Evolutionary conservation across 805 yeast genomes (phyloP).

Genomic region (Kodamaea nitidulidarum): DNA sequence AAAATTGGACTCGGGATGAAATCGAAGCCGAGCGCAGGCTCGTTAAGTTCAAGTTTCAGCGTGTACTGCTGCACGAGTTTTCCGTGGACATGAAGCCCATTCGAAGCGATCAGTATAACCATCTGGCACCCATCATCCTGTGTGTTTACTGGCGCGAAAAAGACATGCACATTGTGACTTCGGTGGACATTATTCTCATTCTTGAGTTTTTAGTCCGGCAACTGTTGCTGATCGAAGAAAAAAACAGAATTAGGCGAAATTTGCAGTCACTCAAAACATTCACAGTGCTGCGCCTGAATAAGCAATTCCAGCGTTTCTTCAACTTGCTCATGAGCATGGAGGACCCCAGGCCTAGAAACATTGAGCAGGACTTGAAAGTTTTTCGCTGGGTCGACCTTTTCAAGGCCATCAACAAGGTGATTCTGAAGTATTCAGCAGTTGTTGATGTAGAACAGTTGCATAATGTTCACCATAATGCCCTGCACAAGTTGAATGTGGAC

Average conservation of each 20-base stretch:
- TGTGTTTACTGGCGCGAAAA: conserved; percentile 57
- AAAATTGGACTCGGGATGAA: conserved; percentile 48
- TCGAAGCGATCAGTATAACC: conserved; percentile 31
- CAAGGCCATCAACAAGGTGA: conserved; percentile 52
- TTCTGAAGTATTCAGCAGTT: conserved; percentile 44
- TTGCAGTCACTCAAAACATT: conserved; percentile 59
- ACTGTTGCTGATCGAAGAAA: conserved; percentile 60
- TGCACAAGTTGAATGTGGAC: not conserved
- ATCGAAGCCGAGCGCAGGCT: conserved; percentile 40
- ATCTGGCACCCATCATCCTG: conserved; percentile 45
- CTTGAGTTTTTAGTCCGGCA: conserved; percentile 55
- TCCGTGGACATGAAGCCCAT: conserved; percentile 35
- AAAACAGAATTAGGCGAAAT: conserved; percentile 64
- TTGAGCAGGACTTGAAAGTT: conserved; percentile 68
- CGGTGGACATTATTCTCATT: conserved; percentile 58
- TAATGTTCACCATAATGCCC: not conserved
- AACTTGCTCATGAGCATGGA: conserved; percentile 54
- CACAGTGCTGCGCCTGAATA: conserved; percentile 50
- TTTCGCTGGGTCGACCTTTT: conserved; percentile 54
- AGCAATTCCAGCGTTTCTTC: conserved; percentile 22
- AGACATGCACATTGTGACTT: conserved; percentile 50
- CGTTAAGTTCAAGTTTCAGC: conserved; percentile 42
- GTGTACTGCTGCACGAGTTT: conserved; percentile 28
- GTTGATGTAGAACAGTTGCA: not conserved
- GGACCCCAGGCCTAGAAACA: conserved; percentile 63